These are phyloP conservation scores for Hypomontagnella submonticulosa DNA, from an alignment of 495 filamentous ascomycete genomes.

Conservation along the genomic window DNA sequence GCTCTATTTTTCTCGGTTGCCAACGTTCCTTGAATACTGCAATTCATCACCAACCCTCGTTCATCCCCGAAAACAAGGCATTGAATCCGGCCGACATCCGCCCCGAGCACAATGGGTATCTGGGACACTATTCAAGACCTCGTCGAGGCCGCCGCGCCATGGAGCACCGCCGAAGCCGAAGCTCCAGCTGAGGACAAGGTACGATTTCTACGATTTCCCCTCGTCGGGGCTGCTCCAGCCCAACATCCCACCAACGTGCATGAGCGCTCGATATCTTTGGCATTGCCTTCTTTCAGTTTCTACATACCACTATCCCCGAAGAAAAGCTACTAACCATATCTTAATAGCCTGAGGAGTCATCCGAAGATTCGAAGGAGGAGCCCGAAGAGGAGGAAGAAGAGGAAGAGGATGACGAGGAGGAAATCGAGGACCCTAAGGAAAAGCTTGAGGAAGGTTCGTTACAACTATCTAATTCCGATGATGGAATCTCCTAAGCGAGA, in stretches of 20 bases:
- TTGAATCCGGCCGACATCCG: constrained; percentile 51
- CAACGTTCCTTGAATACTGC: constrained; percentile 42
- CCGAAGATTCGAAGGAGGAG: constrained; percentile 52
- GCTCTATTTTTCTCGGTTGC: constrained; percentile 55
- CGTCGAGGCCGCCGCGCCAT: constrained; percentile 66
- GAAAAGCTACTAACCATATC: constrained; percentile 21
- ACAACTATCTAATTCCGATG: not conserved
- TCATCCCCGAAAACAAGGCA: constrained; percentile 51
- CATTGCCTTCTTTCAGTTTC: constrained; percentile 54
- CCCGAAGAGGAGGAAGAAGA: constrained; percentile 71
- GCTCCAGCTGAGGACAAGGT: constrained; percentile 56
- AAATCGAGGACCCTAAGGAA: constrained; percentile 87
- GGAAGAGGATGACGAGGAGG: constrained; percentile 91
- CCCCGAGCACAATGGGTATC: constrained; percentile 63
- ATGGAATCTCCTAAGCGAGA: constrained; percentile 51
- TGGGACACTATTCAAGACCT: constrained; percentile 66
- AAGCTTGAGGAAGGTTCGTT: constrained; percentile 84
- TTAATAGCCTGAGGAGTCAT: constrained; percentile 62
- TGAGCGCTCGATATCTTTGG: constrained; percentile 68
- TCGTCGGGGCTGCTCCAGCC: constrained; percentile 70
- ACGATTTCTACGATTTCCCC: constrained; percentile 48
- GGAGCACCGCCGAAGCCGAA: constrained; percentile 66
- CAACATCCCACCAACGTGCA: constrained; percentile 61
- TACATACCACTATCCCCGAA: constrained; percentile 52
- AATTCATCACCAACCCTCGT: constrained; percentile 49